Conservation (phyloP, 2,329 filamentous ascomycete genomes). For the Sporothrix brasiliensis region DNA sequence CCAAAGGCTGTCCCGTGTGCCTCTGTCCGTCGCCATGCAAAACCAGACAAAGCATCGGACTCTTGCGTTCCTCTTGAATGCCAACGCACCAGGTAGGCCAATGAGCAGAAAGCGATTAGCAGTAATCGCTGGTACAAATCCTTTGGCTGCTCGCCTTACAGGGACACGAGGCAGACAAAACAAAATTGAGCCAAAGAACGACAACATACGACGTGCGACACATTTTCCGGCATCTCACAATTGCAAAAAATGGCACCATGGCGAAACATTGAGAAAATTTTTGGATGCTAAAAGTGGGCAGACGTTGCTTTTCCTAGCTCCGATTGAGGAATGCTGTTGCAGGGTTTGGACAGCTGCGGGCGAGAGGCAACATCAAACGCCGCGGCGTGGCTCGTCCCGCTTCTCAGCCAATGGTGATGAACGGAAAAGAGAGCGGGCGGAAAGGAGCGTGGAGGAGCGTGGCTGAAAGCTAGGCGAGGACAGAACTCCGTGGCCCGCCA, state of each 20-base stretch:
- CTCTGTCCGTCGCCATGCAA: background rate
- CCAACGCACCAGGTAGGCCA: background rate
- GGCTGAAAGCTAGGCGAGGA: background rate
- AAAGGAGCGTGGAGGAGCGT: background rate
- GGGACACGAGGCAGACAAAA: background rate
- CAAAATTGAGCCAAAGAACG: background rate
- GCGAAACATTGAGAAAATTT: background rate
- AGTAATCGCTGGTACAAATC: background rate
- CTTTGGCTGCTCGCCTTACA: background rate
- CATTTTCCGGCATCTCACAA: background rate
- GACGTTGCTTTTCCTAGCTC: background rate
- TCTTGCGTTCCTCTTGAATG: background rate
- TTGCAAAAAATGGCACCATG: constrained; percentile 17
- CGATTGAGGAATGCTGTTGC: background rate
- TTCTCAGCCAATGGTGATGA: background rate
- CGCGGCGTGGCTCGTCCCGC: constrained; percentile 17
- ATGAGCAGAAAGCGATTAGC: background rate
- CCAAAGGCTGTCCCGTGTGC: background rate
- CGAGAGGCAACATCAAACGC: background rate
- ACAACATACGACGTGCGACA: background rate
- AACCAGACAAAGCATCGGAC: background rate
- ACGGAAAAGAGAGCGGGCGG: background rate
- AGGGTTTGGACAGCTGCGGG: background rate
- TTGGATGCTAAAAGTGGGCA: constrained; percentile 2
- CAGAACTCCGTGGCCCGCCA: background rate